phyloP scores from a whole-genome alignment of 371 early-diverging fungal genomes.

The Mucor piriformis region DNA sequence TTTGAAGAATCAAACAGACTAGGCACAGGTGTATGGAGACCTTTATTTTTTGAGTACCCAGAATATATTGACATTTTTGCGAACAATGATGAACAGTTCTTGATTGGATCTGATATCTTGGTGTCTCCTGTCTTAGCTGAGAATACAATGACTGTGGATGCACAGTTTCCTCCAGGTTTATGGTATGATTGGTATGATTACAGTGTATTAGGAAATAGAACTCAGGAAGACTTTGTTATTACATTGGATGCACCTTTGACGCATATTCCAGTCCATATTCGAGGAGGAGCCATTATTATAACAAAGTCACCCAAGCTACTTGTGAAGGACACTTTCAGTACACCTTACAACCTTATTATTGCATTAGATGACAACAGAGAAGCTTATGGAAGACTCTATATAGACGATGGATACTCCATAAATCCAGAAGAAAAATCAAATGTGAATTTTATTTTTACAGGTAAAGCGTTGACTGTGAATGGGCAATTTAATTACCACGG shows the following conservation, averaged over 20 bases:
- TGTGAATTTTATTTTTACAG: conserved; percentile 7
- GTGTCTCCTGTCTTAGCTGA: conserved; percentile 57
- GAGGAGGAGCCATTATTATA: conserved; percentile 48
- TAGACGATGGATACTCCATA: conserved; percentile 55
- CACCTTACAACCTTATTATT: conserved; percentile 47
- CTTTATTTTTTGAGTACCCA: conserved; percentile 40
- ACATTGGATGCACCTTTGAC: conserved; percentile 42
- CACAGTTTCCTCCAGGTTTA: conserved; percentile 53
- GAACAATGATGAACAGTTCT: conserved; percentile 32
- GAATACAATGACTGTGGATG: conserved; percentile 40
- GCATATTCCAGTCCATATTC: conserved; percentile 48
- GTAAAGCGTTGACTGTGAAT: background rate
- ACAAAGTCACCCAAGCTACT: conserved; percentile 48
- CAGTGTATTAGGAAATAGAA: conserved; percentile 2
- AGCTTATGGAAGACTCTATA: conserved; percentile 52
- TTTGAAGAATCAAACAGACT: conserved; percentile 55
- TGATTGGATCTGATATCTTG: conserved; percentile 49
- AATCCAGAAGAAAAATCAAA: conserved; percentile 2
- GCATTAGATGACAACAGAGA: conserved; percentile 46
- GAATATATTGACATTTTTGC: conserved; percentile 11
- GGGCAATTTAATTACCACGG: conserved; percentile 11
- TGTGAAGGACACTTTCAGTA: conserved; percentile 38
- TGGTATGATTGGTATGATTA: conserved; percentile 58
- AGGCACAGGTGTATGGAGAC: conserved; percentile 47
- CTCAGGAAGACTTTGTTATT: background rate